Percentiles rank a stretch among this genome's conserved stretches.
Conservation (phyloP, 1,139 yeast species). For the Zygosaccharomyces sapae region DNA sequence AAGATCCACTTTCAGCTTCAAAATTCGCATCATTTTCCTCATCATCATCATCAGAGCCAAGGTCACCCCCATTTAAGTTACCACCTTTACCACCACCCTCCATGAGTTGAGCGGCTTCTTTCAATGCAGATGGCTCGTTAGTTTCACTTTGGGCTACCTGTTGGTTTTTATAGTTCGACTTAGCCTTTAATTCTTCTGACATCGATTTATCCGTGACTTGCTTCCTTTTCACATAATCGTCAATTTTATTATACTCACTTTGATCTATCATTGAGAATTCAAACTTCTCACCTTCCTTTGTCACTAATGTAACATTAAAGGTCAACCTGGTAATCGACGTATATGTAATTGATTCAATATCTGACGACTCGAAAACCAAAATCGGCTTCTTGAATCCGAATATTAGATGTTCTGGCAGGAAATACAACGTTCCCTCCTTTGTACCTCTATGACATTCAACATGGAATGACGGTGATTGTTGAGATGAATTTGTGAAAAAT, state of each 20-base stretch:
- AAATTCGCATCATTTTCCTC: constrained; percentile 36
- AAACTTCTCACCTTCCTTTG: constrained; percentile 44
- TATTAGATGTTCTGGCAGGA: constrained; percentile 62
- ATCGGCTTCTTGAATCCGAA: constrained; percentile 93
- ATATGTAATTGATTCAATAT: constrained; percentile 69
- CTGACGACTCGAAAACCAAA: constrained; percentile 52
- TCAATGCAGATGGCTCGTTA: constrained; percentile 34
- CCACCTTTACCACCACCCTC: constrained; percentile 34
- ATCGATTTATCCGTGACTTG: constrained; percentile 73
- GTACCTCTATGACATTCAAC: constrained; percentile 85
- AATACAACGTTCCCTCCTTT: constrained; percentile 74
- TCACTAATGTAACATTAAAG: constrained; percentile 54
- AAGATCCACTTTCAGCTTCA: constrained; percentile 37
- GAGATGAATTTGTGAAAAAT: constrained; percentile 24
- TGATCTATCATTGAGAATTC: constrained; percentile 95
- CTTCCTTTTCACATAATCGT: constrained; percentile 63
- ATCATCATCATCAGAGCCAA: constrained; percentile 41
- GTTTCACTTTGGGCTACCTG: constrained; percentile 34
- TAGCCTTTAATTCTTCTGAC: constrained; percentile 78
- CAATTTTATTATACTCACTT: constrained; percentile 64
- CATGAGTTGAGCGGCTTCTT: constrained; percentile 40
- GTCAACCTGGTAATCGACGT: constrained; percentile 83
- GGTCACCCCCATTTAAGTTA: constrained; percentile 25
- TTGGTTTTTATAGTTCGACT: constrained; percentile 44
- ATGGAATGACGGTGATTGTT: constrained; percentile 36